These are phyloP conservation scores for Sphaerulina musiva DNA, from an alignment of 2,329 filamentous ascomycete species.

Conservation along the genomic window DNA sequence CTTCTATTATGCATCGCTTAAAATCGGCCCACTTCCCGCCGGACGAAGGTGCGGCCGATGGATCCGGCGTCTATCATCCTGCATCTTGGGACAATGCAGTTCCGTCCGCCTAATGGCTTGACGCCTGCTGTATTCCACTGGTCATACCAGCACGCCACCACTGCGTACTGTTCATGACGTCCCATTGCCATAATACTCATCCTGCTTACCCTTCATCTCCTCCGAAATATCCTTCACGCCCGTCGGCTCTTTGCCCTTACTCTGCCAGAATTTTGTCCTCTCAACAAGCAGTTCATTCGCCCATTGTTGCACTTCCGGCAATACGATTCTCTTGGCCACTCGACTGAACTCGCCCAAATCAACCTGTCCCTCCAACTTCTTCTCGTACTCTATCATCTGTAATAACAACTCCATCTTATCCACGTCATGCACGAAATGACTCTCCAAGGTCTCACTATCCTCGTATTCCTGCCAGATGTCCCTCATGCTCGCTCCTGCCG, in stretches of 20 bases:
- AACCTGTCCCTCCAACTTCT: conserved; percentile 54
- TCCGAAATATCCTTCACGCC: conserved; percentile 23
- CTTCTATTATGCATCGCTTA: background rate
- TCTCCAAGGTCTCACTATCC: conserved; percentile 74
- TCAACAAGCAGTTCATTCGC: conserved; percentile 69
- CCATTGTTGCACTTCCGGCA: conserved; percentile 77
- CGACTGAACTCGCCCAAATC: conserved; percentile 83
- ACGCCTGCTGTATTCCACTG: background rate
- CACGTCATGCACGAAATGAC: conserved; percentile 87
- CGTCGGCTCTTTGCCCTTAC: conserved; percentile 25
- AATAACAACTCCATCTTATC: conserved; percentile 93
- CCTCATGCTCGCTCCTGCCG: conserved; percentile 63
- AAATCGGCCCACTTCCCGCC: background rate
- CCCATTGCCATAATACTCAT: conserved; percentile 33
- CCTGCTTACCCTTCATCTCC: conserved; percentile 29
- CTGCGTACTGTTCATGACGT: background rate
- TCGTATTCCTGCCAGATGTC: conserved; percentile 94
- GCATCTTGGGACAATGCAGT: background rate
- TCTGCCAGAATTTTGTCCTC: conserved; percentile 65
- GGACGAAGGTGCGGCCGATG: background rate
- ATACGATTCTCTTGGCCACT: conserved; percentile 64
- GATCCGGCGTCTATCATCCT: background rate
- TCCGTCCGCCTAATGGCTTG: background rate
- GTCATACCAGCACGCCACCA: background rate
- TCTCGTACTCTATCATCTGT: conserved; percentile 97